Evolutionary conservation across 345 rosid species (phyloP).

Genomic region (Sapria himalayana): DNA sequence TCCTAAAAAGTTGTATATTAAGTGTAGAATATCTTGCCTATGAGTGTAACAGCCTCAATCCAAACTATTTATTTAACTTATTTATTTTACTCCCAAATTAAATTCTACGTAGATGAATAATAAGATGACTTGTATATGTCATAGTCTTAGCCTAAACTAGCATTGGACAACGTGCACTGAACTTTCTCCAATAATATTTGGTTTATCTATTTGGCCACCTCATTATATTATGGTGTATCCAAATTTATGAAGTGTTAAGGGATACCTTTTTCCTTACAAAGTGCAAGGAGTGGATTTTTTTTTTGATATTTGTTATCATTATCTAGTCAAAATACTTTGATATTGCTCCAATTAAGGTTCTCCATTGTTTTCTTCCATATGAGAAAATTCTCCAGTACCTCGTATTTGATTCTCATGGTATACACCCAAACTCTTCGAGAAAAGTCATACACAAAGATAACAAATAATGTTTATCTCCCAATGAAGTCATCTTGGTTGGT

Average conservation of each 20-base stretch:
- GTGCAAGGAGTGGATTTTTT: not conserved
- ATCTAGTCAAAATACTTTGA: not conserved
- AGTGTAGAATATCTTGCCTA: too few relatives aligned
- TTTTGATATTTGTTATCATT: not conserved
- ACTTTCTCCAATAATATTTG: not conserved
- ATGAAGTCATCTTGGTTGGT: not conserved
- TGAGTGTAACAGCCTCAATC: too few relatives aligned
- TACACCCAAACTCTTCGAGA: not conserved
- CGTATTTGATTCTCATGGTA: not conserved
- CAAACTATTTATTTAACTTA: too few relatives aligned
- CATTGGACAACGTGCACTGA: too few relatives aligned
- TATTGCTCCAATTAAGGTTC: not conserved
- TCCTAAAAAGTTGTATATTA: too few relatives aligned
- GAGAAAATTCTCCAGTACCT: not conserved
- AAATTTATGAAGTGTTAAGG: not conserved
- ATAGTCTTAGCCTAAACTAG: too few relatives aligned
- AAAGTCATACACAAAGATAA: not conserved
- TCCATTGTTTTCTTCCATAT: not conserved
- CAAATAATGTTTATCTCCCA: not conserved
- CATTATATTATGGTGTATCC: conserved; percentile 1
- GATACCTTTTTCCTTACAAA: not conserved
- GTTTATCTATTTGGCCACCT: not conserved
- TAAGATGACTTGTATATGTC: too few relatives aligned
- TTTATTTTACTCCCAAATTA: too few relatives aligned
- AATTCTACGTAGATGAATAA: too few relatives aligned